Evolutionary conservation across 352 stramenopile genomes (phyloP).

Genomic region (Globisporangium echinulatum): DNA sequence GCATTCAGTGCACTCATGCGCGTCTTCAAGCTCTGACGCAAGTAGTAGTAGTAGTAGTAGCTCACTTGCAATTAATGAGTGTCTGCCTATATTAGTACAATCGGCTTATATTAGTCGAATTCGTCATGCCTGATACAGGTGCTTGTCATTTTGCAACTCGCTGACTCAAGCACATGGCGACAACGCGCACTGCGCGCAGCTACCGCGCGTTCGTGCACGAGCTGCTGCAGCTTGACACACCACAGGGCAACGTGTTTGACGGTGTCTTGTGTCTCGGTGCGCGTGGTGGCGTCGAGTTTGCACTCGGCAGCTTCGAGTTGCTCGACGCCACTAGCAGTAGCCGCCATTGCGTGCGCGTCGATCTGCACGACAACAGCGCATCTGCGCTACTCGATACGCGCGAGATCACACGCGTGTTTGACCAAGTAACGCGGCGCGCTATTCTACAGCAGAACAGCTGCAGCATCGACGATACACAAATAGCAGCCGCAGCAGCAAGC

Average conservation of each 20-base stretch:
- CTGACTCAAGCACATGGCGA: neutral
- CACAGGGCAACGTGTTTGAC: constrained; percentile 33
- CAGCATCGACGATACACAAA: neutral
- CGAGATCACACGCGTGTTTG: constrained; percentile 28
- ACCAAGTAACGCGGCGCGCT: constrained; percentile 34
- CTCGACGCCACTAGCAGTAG: neutral
- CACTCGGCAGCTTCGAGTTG: constrained; percentile 34
- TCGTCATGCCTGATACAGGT: neutral
- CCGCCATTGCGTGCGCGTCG: neutral
- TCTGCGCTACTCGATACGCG: constrained; percentile 6
- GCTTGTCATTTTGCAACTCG: constrained; percentile 1
- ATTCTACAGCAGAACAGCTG: constrained; percentile 18
- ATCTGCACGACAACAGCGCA: neutral
- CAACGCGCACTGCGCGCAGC: constrained; percentile 26
- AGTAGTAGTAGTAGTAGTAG: neutral
- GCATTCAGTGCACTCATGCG: constrained; percentile 36
- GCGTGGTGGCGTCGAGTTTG: constrained; percentile 29
- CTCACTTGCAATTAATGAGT: no score
- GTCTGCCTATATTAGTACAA: no score
- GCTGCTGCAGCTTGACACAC: constrained; percentile 22
- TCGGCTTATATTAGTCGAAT: no score
- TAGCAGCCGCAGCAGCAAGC: neutral
- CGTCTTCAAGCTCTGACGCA: constrained; percentile 31
- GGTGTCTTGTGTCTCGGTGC: constrained; percentile 40
- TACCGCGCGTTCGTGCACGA: constrained; percentile 30